Evolutionary conservation across 2,329 filamentous ascomycete species (phyloP), one percentile per base, ranked within the genome.

Genomic region (Fusarium kyushuense): DNA sequence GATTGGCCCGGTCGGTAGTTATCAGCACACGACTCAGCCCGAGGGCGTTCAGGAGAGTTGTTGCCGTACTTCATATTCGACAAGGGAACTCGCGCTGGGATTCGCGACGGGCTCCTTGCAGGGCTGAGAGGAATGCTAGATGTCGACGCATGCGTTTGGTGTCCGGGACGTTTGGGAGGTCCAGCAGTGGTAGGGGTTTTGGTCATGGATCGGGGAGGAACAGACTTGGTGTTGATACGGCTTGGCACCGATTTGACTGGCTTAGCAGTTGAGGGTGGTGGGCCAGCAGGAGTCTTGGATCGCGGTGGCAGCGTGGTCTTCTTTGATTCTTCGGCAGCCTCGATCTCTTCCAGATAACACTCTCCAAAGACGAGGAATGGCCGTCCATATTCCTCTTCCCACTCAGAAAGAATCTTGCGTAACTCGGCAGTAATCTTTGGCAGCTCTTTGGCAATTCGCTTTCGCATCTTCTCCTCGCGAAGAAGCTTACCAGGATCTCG

Each of bases 391-490:
- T 98, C 96, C 54, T 97, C 91, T 77, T 99, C 96, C 90, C 93
- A 99, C 45, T 86, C 82, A 76, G 95, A 92, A 29, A 99, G 85
- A n/a, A 87, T 85, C 77, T 90, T 95, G 69, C 88, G 87, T 60
- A 99, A 82, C n/a, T 98, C 94, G 1, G 86, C 86, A 59, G 95
- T 90, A 42, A 99, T 86, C 82, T 97, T 98, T 57, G 96, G 96
- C 30, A 99, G 84, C 76, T 99, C 96, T 79, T 98, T 99, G 27
- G 94, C 87, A 65, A 99, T 97, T 59, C 94, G 88, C 87, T 99
- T 99, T 63, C 96, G 90, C 93, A 97, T 97, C 86, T 98, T 99
- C 82, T 99, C 96, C 77, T 99, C 96, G 30, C 96, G 88, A 53
- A 99, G 84, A 17, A 99, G 85, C 80, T 97, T 96, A 51, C 94